phyloP scores from a whole-genome alignment of 768 basidiomycete genomes.

The Tulasnella sp. region DNA sequence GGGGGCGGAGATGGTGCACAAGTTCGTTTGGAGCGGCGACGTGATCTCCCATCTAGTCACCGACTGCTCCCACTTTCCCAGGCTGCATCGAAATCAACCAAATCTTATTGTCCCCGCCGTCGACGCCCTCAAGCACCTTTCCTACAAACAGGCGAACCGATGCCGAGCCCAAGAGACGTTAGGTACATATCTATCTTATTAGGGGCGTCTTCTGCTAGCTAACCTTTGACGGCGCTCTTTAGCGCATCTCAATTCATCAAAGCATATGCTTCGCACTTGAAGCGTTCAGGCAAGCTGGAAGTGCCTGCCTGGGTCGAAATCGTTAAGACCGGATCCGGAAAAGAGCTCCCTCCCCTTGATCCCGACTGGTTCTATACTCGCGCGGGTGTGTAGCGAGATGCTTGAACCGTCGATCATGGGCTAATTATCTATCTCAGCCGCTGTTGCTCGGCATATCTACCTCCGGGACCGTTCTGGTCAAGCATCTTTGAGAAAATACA shows the following conservation, averaged over 20 bases:
- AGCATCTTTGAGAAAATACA: constrained; percentile 87
- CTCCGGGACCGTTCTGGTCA: constrained; percentile 95
- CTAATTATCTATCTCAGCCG: constrained; percentile 40
- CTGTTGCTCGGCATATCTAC: constrained; percentile 98
- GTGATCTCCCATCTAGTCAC: too few species aligned
- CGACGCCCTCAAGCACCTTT: not conserved
- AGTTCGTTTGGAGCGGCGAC: too few species aligned
- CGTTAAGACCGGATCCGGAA: constrained; percentile 95
- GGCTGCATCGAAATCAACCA: constrained; percentile 2
- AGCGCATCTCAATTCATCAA: constrained; percentile 90
- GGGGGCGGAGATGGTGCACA: too few species aligned
- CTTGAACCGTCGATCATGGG: not conserved
- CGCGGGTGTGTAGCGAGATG: constrained; percentile 56
- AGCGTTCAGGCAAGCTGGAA: constrained; percentile 98
- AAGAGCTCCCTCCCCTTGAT: constrained; percentile 98
- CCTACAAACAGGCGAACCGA: constrained; percentile 7
- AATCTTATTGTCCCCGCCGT: not conserved
- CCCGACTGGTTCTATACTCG: constrained; percentile 99
- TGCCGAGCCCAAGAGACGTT: constrained; percentile 16
- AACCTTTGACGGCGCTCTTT: constrained; percentile 11
- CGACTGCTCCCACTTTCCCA: constrained; percentile 3
- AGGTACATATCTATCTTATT: not conserved
- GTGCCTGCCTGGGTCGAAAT: constrained; percentile 97
- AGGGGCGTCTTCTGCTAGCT: not conserved
- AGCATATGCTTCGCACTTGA: constrained; percentile 91